phyloP scores from a whole-genome alignment of 257 asterid species.

The Euphrasia confusa region DNA sequence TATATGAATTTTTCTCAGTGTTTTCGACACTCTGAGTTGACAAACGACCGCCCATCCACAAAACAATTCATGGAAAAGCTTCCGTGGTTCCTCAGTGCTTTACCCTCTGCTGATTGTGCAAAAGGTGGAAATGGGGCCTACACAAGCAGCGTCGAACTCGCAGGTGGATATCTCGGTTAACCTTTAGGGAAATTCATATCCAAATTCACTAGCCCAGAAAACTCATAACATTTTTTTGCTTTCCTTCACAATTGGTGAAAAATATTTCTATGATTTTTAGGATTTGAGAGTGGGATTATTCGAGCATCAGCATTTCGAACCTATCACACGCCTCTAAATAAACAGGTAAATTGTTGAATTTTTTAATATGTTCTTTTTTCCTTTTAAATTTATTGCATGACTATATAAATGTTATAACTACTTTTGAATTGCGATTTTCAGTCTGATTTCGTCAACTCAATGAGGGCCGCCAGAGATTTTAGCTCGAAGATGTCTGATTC shows the following conservation, averaged over 20 bases:
- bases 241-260: constrained; percentile 7
- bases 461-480: constrained; percentile 95
- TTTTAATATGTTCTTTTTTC: too few relatives aligned
- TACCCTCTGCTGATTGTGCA: constrained; percentile 95
- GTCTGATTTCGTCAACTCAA: constrained; percentile 86
- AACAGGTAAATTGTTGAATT: constrained; percentile 48
- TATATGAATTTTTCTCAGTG: constrained; percentile 50
- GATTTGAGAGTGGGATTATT: constrained; percentile 68
- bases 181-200: not conserved
- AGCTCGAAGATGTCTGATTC: constrained; percentile 78
- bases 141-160: constrained; percentile 72
- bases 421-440: constrained; percentile 24
- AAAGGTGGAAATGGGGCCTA: constrained; percentile 98
- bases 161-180: constrained; percentile 39
- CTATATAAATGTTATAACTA: not conserved
- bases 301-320: constrained; percentile 93
- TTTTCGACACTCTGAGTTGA: constrained; percentile 83
- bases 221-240: not conserved
- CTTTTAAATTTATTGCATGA: not conserved
- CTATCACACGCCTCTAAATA: constrained; percentile 91
- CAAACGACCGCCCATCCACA: constrained; percentile 78
- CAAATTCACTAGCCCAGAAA: not conserved
- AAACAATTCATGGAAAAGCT: constrained; percentile 79
- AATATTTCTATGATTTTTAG: constrained; percentile 37
- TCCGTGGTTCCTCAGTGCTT: constrained; percentile 93